Base-by-base conservation (phyloP, 257 asterid genomes). In the Capsicum chinense region DNA sequence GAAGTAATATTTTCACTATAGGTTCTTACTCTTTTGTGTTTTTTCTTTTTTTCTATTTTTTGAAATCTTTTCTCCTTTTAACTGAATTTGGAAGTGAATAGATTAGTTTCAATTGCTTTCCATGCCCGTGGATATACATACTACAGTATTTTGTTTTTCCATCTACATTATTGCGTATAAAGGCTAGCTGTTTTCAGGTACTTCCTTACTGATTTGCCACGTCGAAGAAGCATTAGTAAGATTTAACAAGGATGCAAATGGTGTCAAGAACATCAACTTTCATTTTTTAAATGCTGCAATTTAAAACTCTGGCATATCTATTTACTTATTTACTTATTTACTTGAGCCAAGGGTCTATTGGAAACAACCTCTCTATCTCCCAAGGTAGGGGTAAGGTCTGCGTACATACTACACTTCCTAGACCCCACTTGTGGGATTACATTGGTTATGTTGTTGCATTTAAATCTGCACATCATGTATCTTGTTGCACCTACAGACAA, bases 221-320 rank as follows among this genome's bases (percentile, higher is more conserved):
- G 78, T 68, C 21, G 9, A 42, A 42, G 52, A 69, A 42, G 33
- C 56, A 69, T 42, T 69, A 69, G 33, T 42, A 69, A 39, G 35
- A 76, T 48, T 7, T 33, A 26, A 78, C 48, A 78, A 64, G 81
- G 81, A 54, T 26, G 81, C 63, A 78, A 52, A 78, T 78, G 64
- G 12, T 78, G 81, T 54, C 81, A 54, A 54, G 62, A 76, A 76
- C 81, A 14, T 26, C 48, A 78, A 54, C 81, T 78, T 78, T 26
- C 81, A 52, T 78, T 78, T 52, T 56, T 54, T 64, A 52, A 76
- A 39, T 78, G 64, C 9, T 47, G 8, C 81, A 78, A 26, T 54
- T 52, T 54, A 54, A 52, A 14, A 78, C 50, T 52, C 15, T 13
- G 15, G n/a, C 63, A 26, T 62, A 26, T 52, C 52, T 76, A 26